Conservation (phyloP, 179 eudicot species). For the Silene coronaria region DNA sequence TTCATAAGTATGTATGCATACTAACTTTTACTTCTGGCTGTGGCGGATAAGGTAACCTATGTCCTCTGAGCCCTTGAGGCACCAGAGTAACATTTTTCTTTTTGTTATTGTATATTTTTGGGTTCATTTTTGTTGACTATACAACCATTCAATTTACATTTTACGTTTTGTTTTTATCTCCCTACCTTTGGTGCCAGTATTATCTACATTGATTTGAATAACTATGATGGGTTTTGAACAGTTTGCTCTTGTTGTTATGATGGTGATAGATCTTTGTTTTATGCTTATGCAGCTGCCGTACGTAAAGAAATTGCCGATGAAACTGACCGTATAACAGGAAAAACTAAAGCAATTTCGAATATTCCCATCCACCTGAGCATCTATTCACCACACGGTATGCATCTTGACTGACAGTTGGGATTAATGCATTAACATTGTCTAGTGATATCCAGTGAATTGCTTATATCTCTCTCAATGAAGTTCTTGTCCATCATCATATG, state of each 20-base stretch:
- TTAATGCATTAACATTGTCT: not conserved
- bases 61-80: too few relatives aligned
- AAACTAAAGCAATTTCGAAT: slow-evolving; percentile 77
- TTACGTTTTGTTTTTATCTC: not conserved
- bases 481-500: not conserved
- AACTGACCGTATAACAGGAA: slow-evolving; percentile 93
- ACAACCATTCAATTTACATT: not conserved
- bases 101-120: too few relatives aligned
- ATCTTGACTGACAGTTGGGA: slow-evolving; percentile 1
- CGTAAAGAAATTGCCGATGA: slow-evolving; percentile 91
- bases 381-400: slow-evolving; percentile 82
- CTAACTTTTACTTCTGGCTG: too few relatives aligned
- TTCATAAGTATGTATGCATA: too few relatives aligned
- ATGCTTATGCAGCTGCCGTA: slow-evolving; percentile 64
- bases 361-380: slow-evolving; percentile 93
- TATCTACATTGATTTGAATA: not conserved
- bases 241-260: slow-evolving; percentile 10
- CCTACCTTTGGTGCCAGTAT: not conserved
- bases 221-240: not conserved
- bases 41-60: too few relatives aligned
- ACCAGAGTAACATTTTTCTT: too few relatives aligned
- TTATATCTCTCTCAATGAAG: not conserved
- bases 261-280: not conserved
- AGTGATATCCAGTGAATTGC: not conserved
- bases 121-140: too few relatives aligned